Base-by-base conservation (phyloP, 768 basidiomycete genomes). In the Mycena galopus region DNA sequence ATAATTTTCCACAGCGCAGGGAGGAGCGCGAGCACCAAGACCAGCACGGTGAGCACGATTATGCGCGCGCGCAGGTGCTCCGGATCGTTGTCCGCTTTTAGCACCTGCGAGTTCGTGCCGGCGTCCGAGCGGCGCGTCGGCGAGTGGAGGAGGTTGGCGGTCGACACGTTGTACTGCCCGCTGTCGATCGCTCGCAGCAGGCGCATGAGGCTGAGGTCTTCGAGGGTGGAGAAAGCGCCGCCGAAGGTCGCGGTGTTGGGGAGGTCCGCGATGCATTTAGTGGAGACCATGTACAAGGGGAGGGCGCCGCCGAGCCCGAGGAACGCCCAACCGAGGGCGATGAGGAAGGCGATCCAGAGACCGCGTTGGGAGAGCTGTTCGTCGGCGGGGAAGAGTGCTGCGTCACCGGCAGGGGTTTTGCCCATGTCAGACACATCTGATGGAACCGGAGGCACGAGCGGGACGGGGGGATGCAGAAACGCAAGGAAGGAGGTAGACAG, bases 161-260 rank as follows among this genome's bases (percentile, higher is more conserved):
- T 77, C 23, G 85, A 79, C 23, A 85, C 72, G 47, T 79, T 78
- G 9, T 35, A 25, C 44, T n/a, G 47, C 39, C 83, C 81, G 55
- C 79, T 79, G 74, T 92, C 89, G 39, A 94, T 79, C 17, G 92
- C 78, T 25, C 89, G 87, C 61, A 96, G 81, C n/a, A 95, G 86
- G 3, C 94, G 89, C 37, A 94, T 80, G n/a, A 96, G 79, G 72
- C 91, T 93, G 67, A 96, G 87, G 78, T 96, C 94, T 66, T 93
- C 89, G 17, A 95, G 83, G 0, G 88, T 89, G 3, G 93, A 92
- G 68, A 89, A 91, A 8, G 86, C 84, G 7, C 94, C 94, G 42
- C 85, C 84, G 74, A 86, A 91, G 11, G 77, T 76, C 7, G 87
- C 81, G 1, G 83, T 71, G 0, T 84, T 78, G 3, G 87, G 84